Base-by-base conservation (phyloP, 345 rosid genomes). In the Aurinia saxatilis region DNA sequence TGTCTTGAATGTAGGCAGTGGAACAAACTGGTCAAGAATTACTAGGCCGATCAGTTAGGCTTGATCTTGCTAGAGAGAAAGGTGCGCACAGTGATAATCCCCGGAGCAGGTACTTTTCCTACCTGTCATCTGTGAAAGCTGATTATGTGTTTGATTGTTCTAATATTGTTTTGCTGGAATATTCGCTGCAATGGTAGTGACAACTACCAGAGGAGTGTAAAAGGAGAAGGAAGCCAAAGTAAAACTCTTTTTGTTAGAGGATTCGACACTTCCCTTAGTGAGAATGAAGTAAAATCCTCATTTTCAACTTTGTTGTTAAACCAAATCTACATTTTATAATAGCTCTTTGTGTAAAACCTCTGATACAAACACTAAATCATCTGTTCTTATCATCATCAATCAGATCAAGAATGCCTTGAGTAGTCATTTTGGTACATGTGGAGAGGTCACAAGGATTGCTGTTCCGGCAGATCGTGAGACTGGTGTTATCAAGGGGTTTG, bases 401-500 rank as follows among this genome's bases (percentile, higher is more conserved):
- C 84, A 87, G 95, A 46, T 77, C 46, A 87, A 71, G 71, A 49
- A 29, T 33, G 41, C 80, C 19, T 74, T 93, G 68, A 56, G 55
- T 16, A 82, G 63, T 34, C 95, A 72, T 66, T 93, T 93, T 65
- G 74, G 74, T 16, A 29, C 52, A 10, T 93, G 99, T 70, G 99
- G 99, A 3, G 81, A 80, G 52, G 60, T 87, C 19, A 10, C 77
- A 34, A 80, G 86, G 70, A 59, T 90, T 40, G 37, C 77, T 5
- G 21, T 87, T 44, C 96, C 96, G 7, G 42, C 48, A 37, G 95
- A 90, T 68, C 58, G 67, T 18, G 89, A 87, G 23, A 82, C 71
- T 57, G 91, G 96, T 33, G 66, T 53, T 31, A 30, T 69, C n/a
- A 85, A 66, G 42, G 96, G 99, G 95, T 92, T 53, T 18, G 93